A percentile compares a stretch with the other conserved stretches of the same genome.
phyloP scores from a whole-genome alignment of 805 yeast species.

The Cyberlindnera misumaiensis region DNA sequence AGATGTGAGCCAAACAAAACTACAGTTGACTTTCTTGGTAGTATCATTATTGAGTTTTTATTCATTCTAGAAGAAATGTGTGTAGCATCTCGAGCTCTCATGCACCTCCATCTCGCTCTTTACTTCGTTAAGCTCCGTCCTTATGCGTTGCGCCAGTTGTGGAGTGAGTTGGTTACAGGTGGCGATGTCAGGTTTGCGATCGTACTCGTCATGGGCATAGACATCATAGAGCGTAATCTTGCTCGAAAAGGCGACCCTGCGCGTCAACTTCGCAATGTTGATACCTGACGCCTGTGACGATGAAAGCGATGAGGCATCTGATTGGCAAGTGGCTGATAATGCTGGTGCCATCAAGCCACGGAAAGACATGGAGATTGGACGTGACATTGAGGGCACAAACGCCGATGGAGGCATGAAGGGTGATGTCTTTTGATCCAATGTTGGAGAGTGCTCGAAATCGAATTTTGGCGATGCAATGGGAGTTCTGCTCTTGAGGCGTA shows the following conservation, averaged over 20 bases:
- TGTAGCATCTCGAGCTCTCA: constrained; percentile 67
- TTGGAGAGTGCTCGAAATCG: constrained; percentile 1
- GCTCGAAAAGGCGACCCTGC: constrained; percentile 61
- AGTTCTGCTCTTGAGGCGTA: no score
- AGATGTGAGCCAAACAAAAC: background rate
- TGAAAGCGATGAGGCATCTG: constrained; percentile 19
- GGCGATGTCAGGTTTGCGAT: constrained; percentile 86
- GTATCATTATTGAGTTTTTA: background rate
- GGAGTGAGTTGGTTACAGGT: constrained; percentile 92
- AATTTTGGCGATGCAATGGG: no score
- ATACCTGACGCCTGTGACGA: constrained; percentile 18
- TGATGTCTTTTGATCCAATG: constrained; percentile 8
- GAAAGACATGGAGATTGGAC: constrained; percentile 46
- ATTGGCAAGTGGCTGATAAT: constrained; percentile 32
- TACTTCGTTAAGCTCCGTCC: constrained; percentile 74
- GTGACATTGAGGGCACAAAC: constrained; percentile 12
- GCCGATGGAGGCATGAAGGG: constrained; percentile 18
- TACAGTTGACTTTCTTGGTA: background rate
- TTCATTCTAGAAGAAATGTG: constrained; percentile 62
- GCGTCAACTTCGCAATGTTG: background rate
- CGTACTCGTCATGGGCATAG: constrained; percentile 76
- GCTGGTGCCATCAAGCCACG: constrained; percentile 57
- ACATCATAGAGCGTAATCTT: constrained; percentile 82
- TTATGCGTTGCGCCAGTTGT: constrained; percentile 74
- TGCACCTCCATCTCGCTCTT: constrained; percentile 82